Evolutionary conservation across 2,329 filamentous ascomycete species (phyloP), one percentile per base, ranked within the genome.

Genomic region (Hypoxylon sp.): DNA sequence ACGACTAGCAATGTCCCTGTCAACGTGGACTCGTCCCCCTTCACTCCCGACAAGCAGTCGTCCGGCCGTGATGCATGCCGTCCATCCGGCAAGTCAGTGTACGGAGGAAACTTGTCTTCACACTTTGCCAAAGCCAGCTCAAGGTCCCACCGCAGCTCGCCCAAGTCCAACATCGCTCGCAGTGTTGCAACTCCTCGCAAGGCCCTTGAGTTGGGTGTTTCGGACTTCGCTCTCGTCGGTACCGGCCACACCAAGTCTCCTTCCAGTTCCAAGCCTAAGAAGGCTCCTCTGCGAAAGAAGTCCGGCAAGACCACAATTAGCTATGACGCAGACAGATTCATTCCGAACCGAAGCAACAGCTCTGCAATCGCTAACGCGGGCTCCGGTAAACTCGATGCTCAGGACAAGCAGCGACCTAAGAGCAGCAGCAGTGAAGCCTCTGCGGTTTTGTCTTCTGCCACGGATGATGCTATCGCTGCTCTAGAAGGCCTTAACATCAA

Each of bases 151-250:
- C 91, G 92, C 55, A 92, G 96, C 79, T 98, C 95, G 2, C 94
- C 94, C 79, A 98, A 98, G 86, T 98, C 94, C 66, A 98, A 98
- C 86, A 98, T 98, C 80, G 93, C 92, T 73, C 89, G 90, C 72
- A 83, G 84, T 46, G 88, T 89, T 62, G 87, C 90, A 65, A 94
- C 93, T 47, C 94, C 95, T 19, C 92, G 93, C 76, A 93, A 92
- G 80, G 87, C 85, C 51, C 87, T 98, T 42, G 95, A 98, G 81
- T 88, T 97, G 44, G 94, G 93, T 72, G 91, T 97, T 35, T 98
- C 94, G 44, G 94, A 99, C 79, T 98, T 95, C 86, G 89, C 93
- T 17, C 86, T 99, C 75, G 93, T 92, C 57, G 94, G 94, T 70
- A 97, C 94, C 60, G 93, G 93, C 65, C 84, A 80, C 72, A 78